Percentiles rank a stretch among this genome's conserved stretches.
Evolutionary conservation across 2,329 filamentous ascomycete species (phyloP).

Genomic region (Penicillium thymicola): DNA sequence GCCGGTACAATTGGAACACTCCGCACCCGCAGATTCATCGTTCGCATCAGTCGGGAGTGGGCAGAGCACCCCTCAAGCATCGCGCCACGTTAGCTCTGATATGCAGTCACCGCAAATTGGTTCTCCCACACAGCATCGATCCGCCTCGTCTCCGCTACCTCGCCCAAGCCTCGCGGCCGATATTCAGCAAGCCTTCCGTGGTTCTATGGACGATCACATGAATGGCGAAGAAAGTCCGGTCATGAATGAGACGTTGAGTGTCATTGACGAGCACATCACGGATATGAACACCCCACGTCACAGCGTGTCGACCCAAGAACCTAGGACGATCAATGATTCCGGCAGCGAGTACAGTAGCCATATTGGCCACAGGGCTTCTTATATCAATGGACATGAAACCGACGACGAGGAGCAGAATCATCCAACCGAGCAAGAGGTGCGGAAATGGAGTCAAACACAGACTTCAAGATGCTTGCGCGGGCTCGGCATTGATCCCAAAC

Average conservation of each 20-base stretch:
- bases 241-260: constrained; percentile 89
- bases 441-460: constrained; percentile 72
- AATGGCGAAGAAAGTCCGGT: constrained; percentile 66
- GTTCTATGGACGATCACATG: constrained; percentile 50
- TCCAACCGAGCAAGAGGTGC: constrained; percentile 72
- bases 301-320: constrained; percentile 48
- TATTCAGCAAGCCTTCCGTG: constrained; percentile 45
- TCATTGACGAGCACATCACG: constrained; percentile 96
- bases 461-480: constrained; percentile 89
- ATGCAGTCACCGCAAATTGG: constrained; percentile 23
- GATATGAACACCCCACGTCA: constrained; percentile 67
- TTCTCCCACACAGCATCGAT: constrained; percentile 30
- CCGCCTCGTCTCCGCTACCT: constrained; percentile 38
- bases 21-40: constrained; percentile 18
- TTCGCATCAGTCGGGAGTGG: constrained; percentile 31
- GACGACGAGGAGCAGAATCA: constrained; percentile 80
- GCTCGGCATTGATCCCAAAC: constrained; percentile 77
- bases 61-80: constrained; percentile 41
- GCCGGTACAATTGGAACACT: constrained; percentile 13
- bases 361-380: constrained; percentile 73
- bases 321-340: constrained; percentile 66
- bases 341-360: constrained; percentile 87
- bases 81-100: constrained; percentile 38
- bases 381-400: constrained; percentile 90
- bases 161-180: constrained; percentile 34